A percentile compares a stretch with the other conserved stretches of the same genome.
Evolutionary conservation across 208 protist genomes (phyloP).

Genomic region (Leishmania martiniquensis): DNA sequence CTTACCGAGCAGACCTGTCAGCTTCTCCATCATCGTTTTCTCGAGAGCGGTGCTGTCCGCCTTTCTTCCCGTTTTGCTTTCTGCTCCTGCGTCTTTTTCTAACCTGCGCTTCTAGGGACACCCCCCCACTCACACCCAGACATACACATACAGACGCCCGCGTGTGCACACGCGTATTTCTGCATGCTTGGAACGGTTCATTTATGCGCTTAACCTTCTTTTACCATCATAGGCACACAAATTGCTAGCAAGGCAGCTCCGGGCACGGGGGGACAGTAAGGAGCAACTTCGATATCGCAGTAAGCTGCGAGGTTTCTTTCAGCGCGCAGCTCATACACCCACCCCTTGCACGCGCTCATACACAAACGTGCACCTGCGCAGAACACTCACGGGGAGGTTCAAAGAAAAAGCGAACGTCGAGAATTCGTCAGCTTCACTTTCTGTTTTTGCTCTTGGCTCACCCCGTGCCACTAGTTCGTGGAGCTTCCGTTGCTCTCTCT

Average conservation of each 20-base stretch:
- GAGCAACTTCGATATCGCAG: background rate
- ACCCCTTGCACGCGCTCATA: background rate
- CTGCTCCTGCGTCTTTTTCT: background rate
- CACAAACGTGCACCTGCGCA: background rate
- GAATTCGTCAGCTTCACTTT: background rate
- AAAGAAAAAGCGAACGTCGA: no score
- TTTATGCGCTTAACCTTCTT: background rate
- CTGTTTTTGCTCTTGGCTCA: background rate
- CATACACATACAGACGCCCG: conserved; percentile 18
- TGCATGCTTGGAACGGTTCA: conserved; percentile 1
- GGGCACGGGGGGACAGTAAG: background rate
- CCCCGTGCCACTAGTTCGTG: background rate
- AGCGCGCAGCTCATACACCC: background rate
- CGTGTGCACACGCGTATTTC: conserved; percentile 4
- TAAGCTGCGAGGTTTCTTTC: background rate
- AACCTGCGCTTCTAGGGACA: background rate
- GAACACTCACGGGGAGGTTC: background rate
- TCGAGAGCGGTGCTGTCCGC: background rate
- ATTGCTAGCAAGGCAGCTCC: background rate
- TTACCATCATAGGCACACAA: background rate
- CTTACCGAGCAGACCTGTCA: background rate
- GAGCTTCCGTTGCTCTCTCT: background rate
- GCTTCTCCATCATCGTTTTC: conserved; percentile 1
- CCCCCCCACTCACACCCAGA: background rate
- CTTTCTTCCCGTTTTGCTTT: background rate